phyloP scores from a whole-genome alignment of 2,329 filamentous ascomycete genomes.

The Fusarium longipes region DNA sequence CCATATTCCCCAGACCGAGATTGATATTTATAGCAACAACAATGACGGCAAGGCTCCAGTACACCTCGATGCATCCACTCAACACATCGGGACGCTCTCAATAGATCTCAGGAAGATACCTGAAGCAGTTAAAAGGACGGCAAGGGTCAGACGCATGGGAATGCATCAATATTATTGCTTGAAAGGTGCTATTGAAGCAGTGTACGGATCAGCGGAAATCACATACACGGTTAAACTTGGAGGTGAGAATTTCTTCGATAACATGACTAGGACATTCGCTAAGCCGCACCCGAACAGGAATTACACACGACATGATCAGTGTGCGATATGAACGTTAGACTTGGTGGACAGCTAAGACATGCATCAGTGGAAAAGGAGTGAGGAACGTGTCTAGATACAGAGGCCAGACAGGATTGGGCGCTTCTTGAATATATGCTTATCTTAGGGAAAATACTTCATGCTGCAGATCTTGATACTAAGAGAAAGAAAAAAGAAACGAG shows the following conservation, averaged over 20 bases:
- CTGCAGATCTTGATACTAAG: background rate
- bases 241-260: conserved; percentile 42
- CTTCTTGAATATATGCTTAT: background rate
- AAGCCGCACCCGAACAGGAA: conserved; percentile 42
- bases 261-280: conserved; percentile 5
- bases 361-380: conserved; percentile 7
- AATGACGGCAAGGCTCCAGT: conserved; percentile 48
- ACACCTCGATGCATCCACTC: conserved; percentile 48
- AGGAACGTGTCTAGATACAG: conserved; percentile 1
- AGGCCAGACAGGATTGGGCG: background rate
- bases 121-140: conserved; percentile 46
- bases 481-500: background rate
- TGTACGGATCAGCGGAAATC: conserved; percentile 54
- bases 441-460: background rate
- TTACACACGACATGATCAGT: conserved; percentile 53
- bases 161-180: conserved; percentile 54
- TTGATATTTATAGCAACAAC: conserved; percentile 53
- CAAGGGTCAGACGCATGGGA: conserved; percentile 51
- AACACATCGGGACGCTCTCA: conserved; percentile 50
- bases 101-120: conserved; percentile 53
- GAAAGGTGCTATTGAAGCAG: conserved; percentile 52
- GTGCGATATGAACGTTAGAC: conserved; percentile 49
- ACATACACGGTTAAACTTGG: conserved; percentile 54
- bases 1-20: conserved; percentile 52
- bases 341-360: background rate